Evolutionary conservation across 2,329 filamentous ascomycete species (phyloP).

Genomic region (Orbilia oligospora): DNA sequence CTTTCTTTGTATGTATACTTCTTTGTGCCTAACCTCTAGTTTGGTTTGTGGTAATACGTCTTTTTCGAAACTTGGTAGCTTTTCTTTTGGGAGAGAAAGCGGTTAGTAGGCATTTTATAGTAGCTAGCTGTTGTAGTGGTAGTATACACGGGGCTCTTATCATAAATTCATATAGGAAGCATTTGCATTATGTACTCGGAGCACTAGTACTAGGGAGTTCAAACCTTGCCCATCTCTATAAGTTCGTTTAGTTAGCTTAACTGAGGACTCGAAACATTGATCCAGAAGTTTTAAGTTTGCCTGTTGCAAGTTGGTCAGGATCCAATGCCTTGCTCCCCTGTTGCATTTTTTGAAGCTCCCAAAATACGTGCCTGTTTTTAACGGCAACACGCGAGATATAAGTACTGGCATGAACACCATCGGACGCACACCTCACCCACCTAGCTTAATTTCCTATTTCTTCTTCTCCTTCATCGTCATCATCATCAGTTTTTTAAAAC

Average conservation of each 20-base stretch:
- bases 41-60: neutral
- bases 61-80: conserved; percentile 1
- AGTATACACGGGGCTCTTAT: neutral
- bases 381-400: conserved; percentile 10
- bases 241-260: neutral
- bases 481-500: too few relatives aligned
- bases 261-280: too few relatives aligned
- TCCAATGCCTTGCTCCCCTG: neutral
- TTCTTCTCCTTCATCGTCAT: neutral
- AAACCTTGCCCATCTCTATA: neutral
- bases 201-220: neutral
- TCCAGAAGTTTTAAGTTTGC: neutral
- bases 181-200: neutral
- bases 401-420: conserved; percentile 7
- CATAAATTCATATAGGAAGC: neutral
- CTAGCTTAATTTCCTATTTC: neutral
- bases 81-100: neutral
- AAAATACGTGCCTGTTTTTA: conserved; percentile 27
- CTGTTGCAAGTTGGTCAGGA: neutral
- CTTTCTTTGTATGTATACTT: conserved; percentile 18
- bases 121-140: neutral
- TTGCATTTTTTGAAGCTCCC: conserved; percentile 34
- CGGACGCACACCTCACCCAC: neutral
- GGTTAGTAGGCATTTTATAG: neutral
- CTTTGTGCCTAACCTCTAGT: conserved; percentile 7